These are phyloP conservation scores for Spergularia marina DNA, from an alignment of 148 eudicot species.

Conservation along the genomic window DNA sequence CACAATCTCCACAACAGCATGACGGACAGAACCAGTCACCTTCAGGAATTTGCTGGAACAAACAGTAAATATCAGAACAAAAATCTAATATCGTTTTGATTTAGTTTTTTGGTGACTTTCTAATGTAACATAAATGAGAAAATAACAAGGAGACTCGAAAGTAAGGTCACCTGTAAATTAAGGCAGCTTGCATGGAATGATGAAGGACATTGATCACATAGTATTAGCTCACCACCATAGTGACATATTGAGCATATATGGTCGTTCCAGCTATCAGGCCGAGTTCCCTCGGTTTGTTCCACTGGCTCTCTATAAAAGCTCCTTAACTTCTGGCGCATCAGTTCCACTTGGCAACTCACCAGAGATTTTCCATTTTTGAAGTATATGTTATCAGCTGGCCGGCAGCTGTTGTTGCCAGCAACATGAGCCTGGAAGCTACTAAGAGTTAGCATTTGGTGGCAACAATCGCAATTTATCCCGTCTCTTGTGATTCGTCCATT, in stretches of 20 bases:
- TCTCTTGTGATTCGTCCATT: constrained; percentile 62
- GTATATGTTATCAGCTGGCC: constrained; percentile 69
- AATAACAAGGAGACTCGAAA: neutral
- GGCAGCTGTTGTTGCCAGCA: constrained; percentile 46
- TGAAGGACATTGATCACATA: constrained; percentile 92
- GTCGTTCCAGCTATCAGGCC: constrained; percentile 42
- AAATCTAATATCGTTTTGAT: neutral
- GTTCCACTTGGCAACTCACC: constrained; percentile 61
- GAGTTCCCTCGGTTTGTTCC: constrained; percentile 28
- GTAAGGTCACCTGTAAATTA: constrained; percentile 54
- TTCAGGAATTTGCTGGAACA: constrained; percentile 64
- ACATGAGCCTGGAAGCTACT: constrained; percentile 77
- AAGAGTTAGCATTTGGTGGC: constrained; percentile 49
- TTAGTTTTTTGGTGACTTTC: neutral
- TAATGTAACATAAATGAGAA: neutral
- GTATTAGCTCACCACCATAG: constrained; percentile 66
- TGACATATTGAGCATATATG: constrained; percentile 82
- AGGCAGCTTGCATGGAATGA: constrained; percentile 78
- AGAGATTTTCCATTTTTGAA: constrained; percentile 78
- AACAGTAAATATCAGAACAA: constrained; percentile 14
- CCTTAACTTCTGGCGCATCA: constrained; percentile 28
- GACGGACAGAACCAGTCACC: constrained; percentile 97
- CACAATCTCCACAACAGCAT: constrained; percentile 85
- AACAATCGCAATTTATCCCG: constrained; percentile 83
- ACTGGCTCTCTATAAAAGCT: constrained; percentile 24